Evolutionary conservation across 202 grass and related monocot species (phyloP), one percentile per base, ranked within the genome.

Genomic region (Zoysia matrella): DNA sequence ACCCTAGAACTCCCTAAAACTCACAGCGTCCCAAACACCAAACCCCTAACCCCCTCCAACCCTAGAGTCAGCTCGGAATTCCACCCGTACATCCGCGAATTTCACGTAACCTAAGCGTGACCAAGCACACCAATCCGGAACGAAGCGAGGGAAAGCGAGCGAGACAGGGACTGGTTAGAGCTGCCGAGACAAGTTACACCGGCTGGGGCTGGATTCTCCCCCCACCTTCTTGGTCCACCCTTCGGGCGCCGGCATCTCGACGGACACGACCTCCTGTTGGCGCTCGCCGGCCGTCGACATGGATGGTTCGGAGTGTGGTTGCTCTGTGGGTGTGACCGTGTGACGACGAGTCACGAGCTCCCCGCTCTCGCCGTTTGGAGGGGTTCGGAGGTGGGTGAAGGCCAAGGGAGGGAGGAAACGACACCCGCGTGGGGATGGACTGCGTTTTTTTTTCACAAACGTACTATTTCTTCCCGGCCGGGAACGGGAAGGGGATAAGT

Each of bases 151-250:
- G 3, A 8, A 42, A 2, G n/a, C 36, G 12, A 12, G 6, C 46
- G 13, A 73, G 6, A 8, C 22, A 22, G 22, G 22, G 22, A 22
- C 22, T 22, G 22, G 22, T 22, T 22, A 22, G 22, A 22, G 22
- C 22, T 22, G 22, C 22, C 22, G 22, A 22, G 22, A 22, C 22
- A 22, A 2, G 2, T 3, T 4, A 0, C 14, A 13, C 12, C 12
- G 22, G 22, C 22, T 22, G 22, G 22, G 22, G 22, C 22, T 22
- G 22, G 22, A 22, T 22, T 22, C 22, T 22, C 22, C 22, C 22
- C 56, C 9, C 57, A 98, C 95, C 95, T 94, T 94, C 92, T 97
- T 97, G 39, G 83, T 81, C 95, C 95, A 98, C 0, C 92, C 95
- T 22, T 87, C 47, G 2, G 95, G 95, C 11, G 95, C 92, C 0